Conservation (phyloP, 306 rosid species). For the Fragaria vesca region DNA sequence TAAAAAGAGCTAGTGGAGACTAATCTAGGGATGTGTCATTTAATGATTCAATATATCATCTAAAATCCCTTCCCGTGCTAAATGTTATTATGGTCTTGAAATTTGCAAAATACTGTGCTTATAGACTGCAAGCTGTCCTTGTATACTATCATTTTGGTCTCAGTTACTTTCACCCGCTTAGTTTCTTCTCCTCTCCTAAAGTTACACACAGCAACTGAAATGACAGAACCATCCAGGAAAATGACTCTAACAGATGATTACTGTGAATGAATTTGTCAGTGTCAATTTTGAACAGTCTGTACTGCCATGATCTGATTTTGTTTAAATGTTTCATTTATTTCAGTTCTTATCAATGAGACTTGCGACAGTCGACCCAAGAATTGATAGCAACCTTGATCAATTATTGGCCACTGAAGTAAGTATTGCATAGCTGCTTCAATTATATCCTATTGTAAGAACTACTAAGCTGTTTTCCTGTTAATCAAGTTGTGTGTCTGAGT, state of each 20-base stretch:
- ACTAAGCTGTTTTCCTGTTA: neutral
- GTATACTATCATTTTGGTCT: neutral
- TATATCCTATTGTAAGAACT: neutral
- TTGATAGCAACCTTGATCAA: conserved; percentile 77
- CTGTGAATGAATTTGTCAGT: neutral
- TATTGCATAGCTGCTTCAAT: neutral
- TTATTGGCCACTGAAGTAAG: conserved; percentile 79
- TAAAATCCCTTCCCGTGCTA: neutral
- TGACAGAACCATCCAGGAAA: neutral
- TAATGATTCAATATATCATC: neutral
- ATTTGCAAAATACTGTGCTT: neutral
- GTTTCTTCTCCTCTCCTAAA: neutral
- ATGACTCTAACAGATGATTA: neutral
- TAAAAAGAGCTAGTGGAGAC: conserved; percentile 11
- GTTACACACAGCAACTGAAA: neutral
- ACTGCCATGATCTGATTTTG: conserved; percentile 27
- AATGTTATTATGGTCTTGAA: neutral
- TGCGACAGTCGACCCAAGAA: conserved; percentile 83
- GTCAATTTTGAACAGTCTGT: conserved; percentile 18
- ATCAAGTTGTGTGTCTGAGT: neutral
- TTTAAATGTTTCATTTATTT: conserved; percentile 29
- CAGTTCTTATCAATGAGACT: conserved; percentile 96
- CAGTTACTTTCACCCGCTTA: neutral
- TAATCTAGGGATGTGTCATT: conserved; percentile 1
- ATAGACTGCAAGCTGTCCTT: neutral